Base-by-base conservation (phyloP, 495 filamentous ascomycete species). In the Xylaria scruposa region DNA sequence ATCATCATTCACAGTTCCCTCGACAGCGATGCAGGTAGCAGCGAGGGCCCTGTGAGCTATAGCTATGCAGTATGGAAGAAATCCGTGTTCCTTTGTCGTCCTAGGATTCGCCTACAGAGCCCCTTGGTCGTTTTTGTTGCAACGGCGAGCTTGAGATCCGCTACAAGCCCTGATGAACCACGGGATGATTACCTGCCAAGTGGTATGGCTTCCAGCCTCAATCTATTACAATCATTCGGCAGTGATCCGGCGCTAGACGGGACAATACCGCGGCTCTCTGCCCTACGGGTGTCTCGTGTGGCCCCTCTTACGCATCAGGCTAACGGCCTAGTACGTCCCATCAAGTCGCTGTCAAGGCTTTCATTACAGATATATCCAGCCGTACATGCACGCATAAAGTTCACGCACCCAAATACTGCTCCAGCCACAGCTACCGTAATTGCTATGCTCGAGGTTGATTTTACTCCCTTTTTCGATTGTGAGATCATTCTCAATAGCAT, bases 381-480 rank as follows among this genome's bases (percentile, higher is more conserved):
- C 4, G 89, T 95, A n/a, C 93, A 94, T 79, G 92, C 93, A 31
- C 89, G 93, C 36, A 90, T 97, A 61, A 87, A 93, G 40, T 97
- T 97, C 78, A 90, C 93, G 8, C 88, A 90, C 69, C 84, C 91
- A 33, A 92, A 90, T 71, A 87, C 88, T 9, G 86, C 87, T 8
- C 86, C 90, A 26, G 85, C 88, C 17, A 89, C 87, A 70, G 85
- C 90, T n/a, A 86, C 89, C 29, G 86, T 95, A 0, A 87, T 97
- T 58, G 94, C 95, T 26, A 91, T 92, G 62, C 85, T 98, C 21
- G 94, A 97, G 79, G 84, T 97, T 63, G 95, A 98, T 80, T 91
- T 97, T 67, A 95, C 93, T 0, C 90, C 94, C 26, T 94, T 93
- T 72, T 88, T 93, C 61, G 88, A 89, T 47, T 93, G 89, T 74